Evolutionary conservation across 805 yeast species (phyloP), one percentile per base, ranked within the genome.

Genomic region (Nakazawaea wickerhamii): DNA sequence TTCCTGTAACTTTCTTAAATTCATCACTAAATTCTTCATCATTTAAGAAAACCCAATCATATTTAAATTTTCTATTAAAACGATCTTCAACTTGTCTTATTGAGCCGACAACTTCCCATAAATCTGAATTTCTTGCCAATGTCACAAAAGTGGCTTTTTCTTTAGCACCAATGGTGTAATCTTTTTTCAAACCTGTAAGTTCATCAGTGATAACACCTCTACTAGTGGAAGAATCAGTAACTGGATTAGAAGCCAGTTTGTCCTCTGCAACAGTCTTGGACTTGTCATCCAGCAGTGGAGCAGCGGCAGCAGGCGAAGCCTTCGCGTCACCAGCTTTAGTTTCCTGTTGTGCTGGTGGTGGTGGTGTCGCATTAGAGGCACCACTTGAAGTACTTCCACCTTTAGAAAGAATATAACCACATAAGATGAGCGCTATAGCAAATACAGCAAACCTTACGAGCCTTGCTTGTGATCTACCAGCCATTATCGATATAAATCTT

Each of bases 21-120:
- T 87, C 93, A 2, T 86, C 89, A 40, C 77, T 70, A 64, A 91
- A 93, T 37, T 74, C 82, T 45, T 81, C 88, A 59, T 91, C 96
- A 61, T 91, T 91, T 54, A 91, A 70, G 61, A 91, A 93, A 21
- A 89, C 93, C 97, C 98, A 91, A 53, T 95, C 97, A 58, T 91
- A 91, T 49, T 84, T 73, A 65, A 66, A 90, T 37, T 84, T 73
- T 14, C 65, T 59, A 68, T 91, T 91, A 71, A 93, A 91, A 49
- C 96, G 71, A 61, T 89, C 97, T 64, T 91, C 97, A 42, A 90
- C 75, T 37, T 81, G 75, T 60, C 86, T 72, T 47, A 86, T 83
- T 6, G 95, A 79, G 25, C 68, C 74, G 35, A 77, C 64, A 40
- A 86, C 63, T 20, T 72, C 71, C 64, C 75, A 70, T 44, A 86